Conservation (phyloP, 768 basidiomycete species). For the Hypholoma fasciculare region DNA sequence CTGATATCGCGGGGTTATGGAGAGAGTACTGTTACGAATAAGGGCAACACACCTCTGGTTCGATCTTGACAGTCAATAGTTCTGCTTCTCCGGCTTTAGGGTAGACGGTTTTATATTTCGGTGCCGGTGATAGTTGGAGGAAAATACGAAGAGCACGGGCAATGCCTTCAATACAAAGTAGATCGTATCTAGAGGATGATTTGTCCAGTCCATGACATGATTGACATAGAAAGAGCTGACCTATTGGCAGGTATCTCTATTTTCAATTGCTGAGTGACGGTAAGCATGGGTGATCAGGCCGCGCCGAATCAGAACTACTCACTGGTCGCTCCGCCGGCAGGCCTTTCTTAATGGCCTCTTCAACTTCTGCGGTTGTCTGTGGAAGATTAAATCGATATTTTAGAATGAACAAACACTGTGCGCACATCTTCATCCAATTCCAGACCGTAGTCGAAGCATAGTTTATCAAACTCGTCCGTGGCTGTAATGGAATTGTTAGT, state of each 20-base stretch:
- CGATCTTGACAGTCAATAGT: conserved; percentile 67
- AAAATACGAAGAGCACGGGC: conserved; percentile 84
- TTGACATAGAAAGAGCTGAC: conserved; percentile 30
- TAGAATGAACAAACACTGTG: conserved; percentile 6
- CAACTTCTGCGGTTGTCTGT: conserved; percentile 88
- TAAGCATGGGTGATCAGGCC: background rate
- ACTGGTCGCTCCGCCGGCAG: conserved; percentile 85
- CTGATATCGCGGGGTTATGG: conserved; percentile 34
- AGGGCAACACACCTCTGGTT: conserved; percentile 61
- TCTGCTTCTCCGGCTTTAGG: conserved; percentile 67
- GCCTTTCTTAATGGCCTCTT: conserved; percentile 79
- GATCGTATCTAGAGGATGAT: conserved; percentile 74
- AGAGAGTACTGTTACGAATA: background rate
- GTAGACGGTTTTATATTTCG: conserved; percentile 71
- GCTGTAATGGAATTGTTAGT: conserved; percentile 47
- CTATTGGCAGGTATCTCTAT: conserved; percentile 99
- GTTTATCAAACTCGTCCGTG: conserved; percentile 90
- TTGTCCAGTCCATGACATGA: conserved; percentile 9
- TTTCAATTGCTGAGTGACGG: conserved; percentile 79
- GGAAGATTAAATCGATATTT: background rate
- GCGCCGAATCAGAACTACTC: conserved; percentile 18
- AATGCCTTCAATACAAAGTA: conserved; percentile 96
- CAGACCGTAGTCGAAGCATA: conserved; percentile 96
- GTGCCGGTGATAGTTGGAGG: conserved; percentile 66
- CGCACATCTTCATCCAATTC: conserved; percentile 97